Evolutionary conservation across 176 grass and related monocot species (phyloP).

Genomic region (Oryza brachyantha): DNA sequence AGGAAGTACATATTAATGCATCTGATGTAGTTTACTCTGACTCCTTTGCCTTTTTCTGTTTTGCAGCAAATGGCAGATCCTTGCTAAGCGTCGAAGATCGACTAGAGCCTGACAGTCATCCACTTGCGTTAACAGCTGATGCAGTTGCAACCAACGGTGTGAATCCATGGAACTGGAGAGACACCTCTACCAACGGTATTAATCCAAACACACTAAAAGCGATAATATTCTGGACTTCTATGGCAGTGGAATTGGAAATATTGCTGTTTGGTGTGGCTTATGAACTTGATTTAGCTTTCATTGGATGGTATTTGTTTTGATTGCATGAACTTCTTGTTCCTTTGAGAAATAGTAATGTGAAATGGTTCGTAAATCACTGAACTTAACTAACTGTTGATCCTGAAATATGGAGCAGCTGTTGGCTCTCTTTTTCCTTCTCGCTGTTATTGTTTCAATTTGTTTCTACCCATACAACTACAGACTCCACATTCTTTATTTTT

Average conservation of each 20-base stretch:
- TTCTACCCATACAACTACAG: not conserved
- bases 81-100: slow-evolving; percentile 60
- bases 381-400: not conserved
- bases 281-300: slow-evolving; percentile 9
- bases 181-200: slow-evolving; percentile 79
- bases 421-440: not conserved
- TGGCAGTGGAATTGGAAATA: not conserved
- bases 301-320: slow-evolving; percentile 19
- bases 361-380: not conserved
- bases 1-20: not conserved
- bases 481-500: not conserved
- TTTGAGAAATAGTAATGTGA: slow-evolving; percentile 3
- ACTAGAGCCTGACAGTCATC: slow-evolving; percentile 69
- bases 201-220: not conserved
- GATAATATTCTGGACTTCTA: not conserved
- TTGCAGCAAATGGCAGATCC: slow-evolving; percentile 70
- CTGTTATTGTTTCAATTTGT: not conserved
- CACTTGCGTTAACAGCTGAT: slow-evolving; percentile 73
- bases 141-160: slow-evolving; percentile 79
- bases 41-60: slow-evolving; percentile 25
- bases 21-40: not conserved
- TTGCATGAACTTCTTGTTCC: not conserved
- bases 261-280: slow-evolving; percentile 3
- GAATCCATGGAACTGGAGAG: slow-evolving; percentile 95
- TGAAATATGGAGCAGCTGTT: not conserved